Base-by-base conservation (phyloP, 176 grass and related monocot genomes). In the Puya raimondii region DNA sequence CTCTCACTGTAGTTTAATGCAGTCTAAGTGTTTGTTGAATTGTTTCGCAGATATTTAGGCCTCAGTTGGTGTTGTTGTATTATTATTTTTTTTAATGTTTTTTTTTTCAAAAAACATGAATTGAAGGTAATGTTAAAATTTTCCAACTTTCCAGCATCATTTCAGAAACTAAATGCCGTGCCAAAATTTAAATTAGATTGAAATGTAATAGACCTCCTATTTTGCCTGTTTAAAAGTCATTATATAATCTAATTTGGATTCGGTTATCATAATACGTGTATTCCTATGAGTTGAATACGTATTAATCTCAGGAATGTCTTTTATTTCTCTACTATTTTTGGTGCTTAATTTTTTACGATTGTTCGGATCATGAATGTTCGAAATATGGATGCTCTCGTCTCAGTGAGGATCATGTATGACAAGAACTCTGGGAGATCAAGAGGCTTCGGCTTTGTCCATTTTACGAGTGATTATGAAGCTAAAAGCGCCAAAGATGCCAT, bases 361-460 rank as follows among this genome's bases (percentile, higher is more conserved):
- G 0, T 42, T 42, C 33, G 33, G 25, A 26, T 26, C 79, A 74
- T 79, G 23, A 25, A 27, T 42, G 0, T 42, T 42, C 33, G 33
- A 42, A 7, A 76, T 79, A 74, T 81, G 23, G 25, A 22, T 49
- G 65, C 25, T 68, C 25, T 65, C 74, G n/a, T 69, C 80, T 70
- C 77, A 92, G 93, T 92, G 68, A 90, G 71, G 67, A 87, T 91
- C 80, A 71, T 96, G 76, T 89, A 91, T 78, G 88, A 91, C 72
- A 96, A 87, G 82, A 91, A 83, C 76, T 91, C 88, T 25, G 92
- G 92, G 83, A 82, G 88, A 51, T 89, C 92, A 80, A 96, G 92
- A 82, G 85, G 88, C 26, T 96, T 96, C 66, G 92, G 92, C 54
- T 96, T 91, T 85, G 79, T 96, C 57, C 78, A 85, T 42, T 89